Conservation (phyloP, 345 rosid genomes). For the Hibiscus mutabilis region DNA sequence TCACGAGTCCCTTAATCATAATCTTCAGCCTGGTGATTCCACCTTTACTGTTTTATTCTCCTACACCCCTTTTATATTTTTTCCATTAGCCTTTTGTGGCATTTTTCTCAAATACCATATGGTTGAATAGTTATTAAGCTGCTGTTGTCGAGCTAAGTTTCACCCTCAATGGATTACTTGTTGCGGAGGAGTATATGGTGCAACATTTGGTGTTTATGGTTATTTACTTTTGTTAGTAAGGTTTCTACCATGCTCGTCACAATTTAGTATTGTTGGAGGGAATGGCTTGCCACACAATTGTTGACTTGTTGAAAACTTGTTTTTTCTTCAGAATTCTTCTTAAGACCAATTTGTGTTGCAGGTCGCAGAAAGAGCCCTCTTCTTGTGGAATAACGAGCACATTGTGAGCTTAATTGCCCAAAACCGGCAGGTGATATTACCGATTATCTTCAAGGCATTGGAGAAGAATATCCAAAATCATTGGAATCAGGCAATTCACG, state of each 20-base stretch:
- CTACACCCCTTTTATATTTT: background rate
- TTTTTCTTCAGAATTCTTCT: constrained; percentile 11
- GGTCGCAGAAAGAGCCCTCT: constrained; percentile 90
- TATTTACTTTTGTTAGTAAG: background rate
- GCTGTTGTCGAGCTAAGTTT: background rate
- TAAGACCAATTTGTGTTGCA: constrained; percentile 26
- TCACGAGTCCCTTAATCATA: background rate
- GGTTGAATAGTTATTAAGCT: background rate
- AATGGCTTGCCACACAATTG: background rate
- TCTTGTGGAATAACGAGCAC: constrained; percentile 93
- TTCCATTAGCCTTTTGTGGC: background rate
- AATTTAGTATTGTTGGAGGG: background rate
- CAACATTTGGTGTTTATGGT: background rate
- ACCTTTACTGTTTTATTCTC: background rate
- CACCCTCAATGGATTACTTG: background rate
- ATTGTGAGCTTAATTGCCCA: constrained; percentile 69
- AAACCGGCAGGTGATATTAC: constrained; percentile 54
- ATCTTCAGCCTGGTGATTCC: background rate
- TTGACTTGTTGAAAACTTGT: background rate
- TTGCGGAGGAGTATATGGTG: background rate
- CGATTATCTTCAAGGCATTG: constrained; percentile 62
- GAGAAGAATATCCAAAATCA: constrained; percentile 71
- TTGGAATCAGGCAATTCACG: constrained; percentile 90
- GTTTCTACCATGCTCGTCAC: background rate
- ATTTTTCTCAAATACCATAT: background rate